Conservation (phyloP, 352 stramenopile species). For the Phytophthora quininea region DNA sequence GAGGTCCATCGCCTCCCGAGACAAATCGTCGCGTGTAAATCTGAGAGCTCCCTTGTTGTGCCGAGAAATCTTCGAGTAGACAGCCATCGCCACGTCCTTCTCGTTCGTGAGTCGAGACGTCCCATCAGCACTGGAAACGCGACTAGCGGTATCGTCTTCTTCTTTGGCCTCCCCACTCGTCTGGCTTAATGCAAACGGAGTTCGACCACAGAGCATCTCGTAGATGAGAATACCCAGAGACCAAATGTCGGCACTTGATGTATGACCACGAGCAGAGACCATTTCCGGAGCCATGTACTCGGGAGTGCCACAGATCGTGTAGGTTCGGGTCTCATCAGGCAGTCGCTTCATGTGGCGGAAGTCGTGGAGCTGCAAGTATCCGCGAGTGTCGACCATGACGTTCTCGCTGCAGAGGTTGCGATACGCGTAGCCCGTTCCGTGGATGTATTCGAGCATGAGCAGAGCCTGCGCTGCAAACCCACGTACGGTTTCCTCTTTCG, state of each 20-base stretch:
- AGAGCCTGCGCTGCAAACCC: constrained; percentile 74
- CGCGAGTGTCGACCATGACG: constrained; percentile 79
- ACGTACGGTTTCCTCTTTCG: constrained; percentile 54
- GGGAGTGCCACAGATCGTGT: constrained; percentile 88
- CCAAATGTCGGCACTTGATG: constrained; percentile 83
- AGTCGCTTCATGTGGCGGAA: constrained; percentile 89
- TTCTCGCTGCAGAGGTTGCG: constrained; percentile 88
- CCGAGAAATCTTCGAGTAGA: constrained; percentile 88
- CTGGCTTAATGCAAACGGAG: constrained; percentile 63
- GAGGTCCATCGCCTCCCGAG: constrained; percentile 57
- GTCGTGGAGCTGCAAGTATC: constrained; percentile 86
- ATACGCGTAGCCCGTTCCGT: constrained; percentile 81
- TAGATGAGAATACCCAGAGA: constrained; percentile 87
- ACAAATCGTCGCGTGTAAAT: constrained; percentile 63
- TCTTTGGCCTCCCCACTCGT: constrained; percentile 34
- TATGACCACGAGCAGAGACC: constrained; percentile 84
- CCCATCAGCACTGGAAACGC: neutral
- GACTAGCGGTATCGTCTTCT: neutral
- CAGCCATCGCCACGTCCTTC: constrained; percentile 83
- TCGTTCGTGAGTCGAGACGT: constrained; percentile 49
- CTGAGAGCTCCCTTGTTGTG: constrained; percentile 68
- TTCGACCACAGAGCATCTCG: constrained; percentile 85
- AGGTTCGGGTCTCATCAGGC: constrained; percentile 79
- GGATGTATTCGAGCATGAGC: constrained; percentile 86
- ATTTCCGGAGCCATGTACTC: constrained; percentile 92